Percentiles rank a stretch among this genome's conserved stretches.
Evolutionary conservation across 2,329 filamentous ascomycete genomes (phyloP).

Genomic region (Pseudophaeomoniella oleicola): DNA sequence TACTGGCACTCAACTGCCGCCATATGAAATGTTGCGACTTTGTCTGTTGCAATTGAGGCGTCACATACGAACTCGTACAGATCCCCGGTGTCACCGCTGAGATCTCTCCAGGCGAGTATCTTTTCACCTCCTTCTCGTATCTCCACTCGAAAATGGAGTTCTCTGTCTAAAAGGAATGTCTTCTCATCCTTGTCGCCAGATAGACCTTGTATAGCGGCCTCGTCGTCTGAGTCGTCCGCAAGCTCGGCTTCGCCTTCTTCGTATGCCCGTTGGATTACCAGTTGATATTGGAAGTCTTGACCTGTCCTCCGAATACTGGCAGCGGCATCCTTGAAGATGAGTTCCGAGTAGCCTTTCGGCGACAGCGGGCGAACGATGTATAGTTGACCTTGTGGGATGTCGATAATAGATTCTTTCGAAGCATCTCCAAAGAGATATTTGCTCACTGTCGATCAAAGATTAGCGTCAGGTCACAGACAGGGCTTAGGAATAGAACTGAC

Average conservation of each 20-base stretch:
- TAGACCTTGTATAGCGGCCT: slow-evolving; percentile 61
- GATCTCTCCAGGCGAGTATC: slow-evolving; percentile 84
- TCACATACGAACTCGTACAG: slow-evolving; percentile 98
- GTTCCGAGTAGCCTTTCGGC: slow-evolving; percentile 93
- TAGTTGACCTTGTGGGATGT: slow-evolving; percentile 88
- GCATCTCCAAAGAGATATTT: slow-evolving; percentile 84
- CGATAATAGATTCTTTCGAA: slow-evolving; percentile 84
- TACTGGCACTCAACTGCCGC: slow-evolving; percentile 89
- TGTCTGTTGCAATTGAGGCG: slow-evolving; percentile 48
- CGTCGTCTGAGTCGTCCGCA: slow-evolving; percentile 76
- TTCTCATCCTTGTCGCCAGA: slow-evolving; percentile 85
- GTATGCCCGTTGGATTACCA: slow-evolving; percentile 89
- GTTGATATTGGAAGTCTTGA: slow-evolving; percentile 93
- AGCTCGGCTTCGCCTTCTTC: slow-evolving; percentile 95
- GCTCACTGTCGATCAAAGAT: slow-evolving; percentile 50
- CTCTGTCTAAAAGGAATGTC: slow-evolving; percentile 88
- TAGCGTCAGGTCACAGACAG: slow-evolving; percentile 3
- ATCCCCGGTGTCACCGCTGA: slow-evolving; percentile 86
- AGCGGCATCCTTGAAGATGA: slow-evolving; percentile 95
- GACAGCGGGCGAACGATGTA: slow-evolving; percentile 92
- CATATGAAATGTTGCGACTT: slow-evolving; percentile 66
- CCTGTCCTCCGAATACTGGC: slow-evolving; percentile 84
- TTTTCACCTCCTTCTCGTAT: slow-evolving; percentile 66
- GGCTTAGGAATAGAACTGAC: slow-evolving; percentile 21
- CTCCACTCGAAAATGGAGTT: slow-evolving; percentile 74